Evolutionary conservation across 2,329 filamentous ascomycete genomes (phyloP).

Genomic region (Verticillium alfalfae): DNA sequence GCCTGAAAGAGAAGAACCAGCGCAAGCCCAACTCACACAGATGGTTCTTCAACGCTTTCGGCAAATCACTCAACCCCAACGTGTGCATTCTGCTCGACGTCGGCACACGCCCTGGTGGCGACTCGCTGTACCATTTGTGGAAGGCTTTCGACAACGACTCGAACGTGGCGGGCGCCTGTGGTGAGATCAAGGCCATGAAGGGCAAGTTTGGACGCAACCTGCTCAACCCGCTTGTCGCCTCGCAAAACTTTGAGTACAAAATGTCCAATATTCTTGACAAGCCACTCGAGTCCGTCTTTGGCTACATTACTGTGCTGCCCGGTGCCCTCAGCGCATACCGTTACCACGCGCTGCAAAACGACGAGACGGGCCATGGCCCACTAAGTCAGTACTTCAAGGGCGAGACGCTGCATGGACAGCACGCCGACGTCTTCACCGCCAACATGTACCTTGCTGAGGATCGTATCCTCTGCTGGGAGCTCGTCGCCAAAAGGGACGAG

Average conservation of each 20-base stretch:
- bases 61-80: constrained; percentile 85
- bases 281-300: constrained; percentile 92
- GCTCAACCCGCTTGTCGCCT: constrained; percentile 89
- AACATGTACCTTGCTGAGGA: constrained; percentile 94
- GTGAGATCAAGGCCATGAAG: constrained; percentile 97
- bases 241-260: constrained; percentile 99
- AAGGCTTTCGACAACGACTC: constrained; percentile 98
- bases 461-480: constrained; percentile 87
- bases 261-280: constrained; percentile 99
- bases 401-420: constrained; percentile 90
- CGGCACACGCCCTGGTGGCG: constrained; percentile 83
- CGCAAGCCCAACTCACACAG: constrained; percentile 98
- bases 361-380: constrained; percentile 90
- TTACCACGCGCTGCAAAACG: constrained; percentile 93
- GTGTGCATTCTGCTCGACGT: constrained; percentile 96
- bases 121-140: constrained; percentile 95
- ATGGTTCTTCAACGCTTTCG: constrained; percentile 99
- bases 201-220: constrained; percentile 77
- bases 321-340: constrained; percentile 93
- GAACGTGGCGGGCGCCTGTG: constrained; percentile 92
- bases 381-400: constrained; percentile 99
- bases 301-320: constrained; percentile 94
- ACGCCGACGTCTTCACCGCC: constrained; percentile 94
- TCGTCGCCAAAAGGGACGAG: constrained; percentile 91
- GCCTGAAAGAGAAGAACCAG: constrained; percentile 93